Evolutionary conservation across 2,329 filamentous ascomycete genomes (phyloP), one percentile per base, ranked within the genome.

Genomic region (Periconia macrospinosa): DNA sequence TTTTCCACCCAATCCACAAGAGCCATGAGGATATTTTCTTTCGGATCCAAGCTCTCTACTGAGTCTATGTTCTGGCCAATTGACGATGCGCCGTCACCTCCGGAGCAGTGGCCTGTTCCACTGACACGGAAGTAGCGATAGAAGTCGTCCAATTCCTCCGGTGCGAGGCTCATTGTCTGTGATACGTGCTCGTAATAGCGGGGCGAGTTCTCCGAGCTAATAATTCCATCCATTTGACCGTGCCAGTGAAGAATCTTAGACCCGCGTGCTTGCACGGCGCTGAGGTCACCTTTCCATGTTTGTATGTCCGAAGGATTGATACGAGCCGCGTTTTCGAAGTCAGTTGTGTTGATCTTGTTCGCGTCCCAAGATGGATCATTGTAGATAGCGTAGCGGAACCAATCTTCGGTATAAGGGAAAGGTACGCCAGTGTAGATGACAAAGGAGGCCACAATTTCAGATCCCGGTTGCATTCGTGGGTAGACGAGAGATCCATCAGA

Each of bases 111-210:
- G 2, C 66, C 72, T 71, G 82, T 80, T 7, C 82, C 83, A 53
- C 65, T 79, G 65, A 79, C 79, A 30, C 75, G 75, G 71, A 85
- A 84, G 66, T 75, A 79, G 45, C 81, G 76, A 58, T 81, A 78
- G 54, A 79, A 80, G 1, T 67, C 60, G 52, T 80, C 77, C 6
- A 80, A 62, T 50, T 74, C 54, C 0, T 55, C 45, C 1, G 65
- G 47, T 0, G 66, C 56, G 0, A 72, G 60, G 2, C 63, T 57
- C 78, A 82, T 79, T 0, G 76, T 79, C 23, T 65, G n/a, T 2
- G 71, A 67, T 3, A 81, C 76, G 44, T 80, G 72, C 45, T 80
- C 69, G 65, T 82, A 82, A 72, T 82, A 82, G 13, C 76, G 65
- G 11, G 75, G 72, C 13, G 73, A 77, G 59, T 77, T 79, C 13